phyloP scores from a whole-genome alignment of 169 alveolate genomes.

The Plasmodium billcollinsi region DNA sequence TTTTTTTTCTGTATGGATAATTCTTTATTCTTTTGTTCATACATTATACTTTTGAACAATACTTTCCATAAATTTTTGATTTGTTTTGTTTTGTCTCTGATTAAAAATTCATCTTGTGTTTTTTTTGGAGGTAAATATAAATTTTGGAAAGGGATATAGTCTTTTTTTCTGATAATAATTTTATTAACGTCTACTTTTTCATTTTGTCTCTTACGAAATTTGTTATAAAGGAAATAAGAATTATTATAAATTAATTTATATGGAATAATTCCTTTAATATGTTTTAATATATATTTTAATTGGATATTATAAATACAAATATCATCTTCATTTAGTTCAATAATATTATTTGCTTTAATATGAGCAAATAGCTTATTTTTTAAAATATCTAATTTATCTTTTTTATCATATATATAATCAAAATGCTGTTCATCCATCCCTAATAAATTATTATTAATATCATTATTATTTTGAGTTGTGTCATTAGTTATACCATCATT shows the following conservation, averaged over 20 bases:
- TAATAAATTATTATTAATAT: background rate
- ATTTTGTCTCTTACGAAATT: constrained; percentile 39
- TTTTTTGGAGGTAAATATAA: constrained; percentile 53
- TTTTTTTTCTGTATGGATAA: constrained; percentile 2
- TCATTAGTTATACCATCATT: background rate
- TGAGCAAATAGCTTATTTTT: constrained; percentile 58
- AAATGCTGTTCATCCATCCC: constrained; percentile 4
- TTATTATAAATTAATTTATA: constrained; percentile 57
- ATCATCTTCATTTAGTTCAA: constrained; percentile 46
- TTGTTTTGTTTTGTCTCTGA: constrained; percentile 51
- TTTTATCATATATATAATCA: constrained; percentile 45
- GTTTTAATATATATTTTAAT: constrained; percentile 28
- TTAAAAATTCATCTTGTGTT: constrained; percentile 48
- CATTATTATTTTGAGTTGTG: background rate
- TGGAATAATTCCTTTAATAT: constrained; percentile 34
- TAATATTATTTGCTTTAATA: constrained; percentile 36
- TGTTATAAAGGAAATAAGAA: constrained; percentile 34
- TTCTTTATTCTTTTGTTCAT: constrained; percentile 41
- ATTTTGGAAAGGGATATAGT: constrained; percentile 21
- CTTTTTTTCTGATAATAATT: constrained; percentile 46
- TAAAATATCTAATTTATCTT: constrained; percentile 15
- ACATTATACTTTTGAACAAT: constrained; percentile 47
- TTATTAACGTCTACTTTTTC: constrained; percentile 32
- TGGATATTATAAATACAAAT: constrained; percentile 47
- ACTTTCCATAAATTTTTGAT: constrained; percentile 75